Percentiles rank a stretch among this genome's conserved stretches.
Evolutionary conservation across 306 rosid genomes (phyloP).

Genomic region (Acmispon strigosus): DNA sequence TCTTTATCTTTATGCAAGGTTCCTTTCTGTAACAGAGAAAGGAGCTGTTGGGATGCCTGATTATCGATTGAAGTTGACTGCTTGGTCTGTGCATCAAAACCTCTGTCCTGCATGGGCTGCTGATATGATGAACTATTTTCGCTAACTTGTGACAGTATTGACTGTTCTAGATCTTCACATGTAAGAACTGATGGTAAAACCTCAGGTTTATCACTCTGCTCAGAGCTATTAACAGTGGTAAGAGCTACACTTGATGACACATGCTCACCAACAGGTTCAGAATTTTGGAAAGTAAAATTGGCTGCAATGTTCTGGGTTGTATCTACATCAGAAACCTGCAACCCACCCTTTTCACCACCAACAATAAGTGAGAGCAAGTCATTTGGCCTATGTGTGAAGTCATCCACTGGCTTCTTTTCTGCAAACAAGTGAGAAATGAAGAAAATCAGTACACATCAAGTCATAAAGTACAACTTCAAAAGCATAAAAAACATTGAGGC

Average conservation of each 20-base stretch:
- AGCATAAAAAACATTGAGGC: slow-evolving; percentile 2
- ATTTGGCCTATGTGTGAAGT: slow-evolving; percentile 53
- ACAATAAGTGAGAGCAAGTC: slow-evolving; percentile 77
- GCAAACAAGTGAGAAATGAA: slow-evolving; percentile 20
- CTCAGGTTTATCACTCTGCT: slow-evolving; percentile 48
- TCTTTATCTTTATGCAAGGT: slow-evolving; percentile 34
- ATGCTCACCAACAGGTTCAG: slow-evolving; percentile 38
- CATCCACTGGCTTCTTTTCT: slow-evolving; percentile 60
- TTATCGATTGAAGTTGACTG: slow-evolving; percentile 49
- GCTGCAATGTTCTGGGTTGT: slow-evolving; percentile 31
- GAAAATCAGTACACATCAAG: slow-evolving; percentile 5
- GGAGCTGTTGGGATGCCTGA: slow-evolving; percentile 78
- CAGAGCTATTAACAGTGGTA: slow-evolving; percentile 35
- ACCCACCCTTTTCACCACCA: slow-evolving; percentile 63
- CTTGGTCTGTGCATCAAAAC: slow-evolving; percentile 40
- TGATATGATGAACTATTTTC: slow-evolving; percentile 36
- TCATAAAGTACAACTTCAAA: slow-evolving; percentile 16
- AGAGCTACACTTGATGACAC: slow-evolving; percentile 30
- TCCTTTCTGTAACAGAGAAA: slow-evolving; percentile 81
- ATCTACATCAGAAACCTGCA: slow-evolving; percentile 34
- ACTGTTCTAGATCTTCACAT: slow-evolving; percentile 93
- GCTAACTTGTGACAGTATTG: slow-evolving; percentile 66
- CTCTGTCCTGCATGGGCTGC: slow-evolving; percentile 36
- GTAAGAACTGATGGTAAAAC: slow-evolving; percentile 68
- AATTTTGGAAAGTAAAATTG: slow-evolving; percentile 33